phyloP scores from a whole-genome alignment of 176 grass and related monocot species.

The Triticum urartu region DNA sequence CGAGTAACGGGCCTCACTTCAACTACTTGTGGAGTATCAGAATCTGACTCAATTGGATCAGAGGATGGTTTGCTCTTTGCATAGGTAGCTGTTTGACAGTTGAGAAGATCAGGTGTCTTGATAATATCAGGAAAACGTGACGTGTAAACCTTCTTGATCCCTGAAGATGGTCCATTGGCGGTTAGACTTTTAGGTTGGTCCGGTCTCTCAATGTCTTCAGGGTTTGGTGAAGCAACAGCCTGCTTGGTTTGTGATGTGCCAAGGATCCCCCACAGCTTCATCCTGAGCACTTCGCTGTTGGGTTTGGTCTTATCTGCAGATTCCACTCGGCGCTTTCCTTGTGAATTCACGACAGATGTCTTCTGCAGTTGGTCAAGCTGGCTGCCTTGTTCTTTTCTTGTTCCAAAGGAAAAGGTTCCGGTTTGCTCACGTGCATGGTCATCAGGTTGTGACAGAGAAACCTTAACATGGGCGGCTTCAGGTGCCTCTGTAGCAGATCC shows the following conservation, averaged over 20 bases:
- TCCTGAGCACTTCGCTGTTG: slow-evolving; percentile 55
- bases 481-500: slow-evolving; percentile 41
- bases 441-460: slow-evolving; percentile 46
- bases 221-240: slow-evolving; percentile 39
- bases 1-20: slow-evolving; percentile 60
- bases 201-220: slow-evolving; percentile 28
- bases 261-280: slow-evolving; percentile 92
- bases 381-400: slow-evolving; percentile 43
- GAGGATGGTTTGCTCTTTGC: slow-evolving; percentile 53
- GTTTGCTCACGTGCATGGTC: slow-evolving; percentile 34
- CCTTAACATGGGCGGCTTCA: slow-evolving; percentile 34
- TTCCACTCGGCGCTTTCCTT: slow-evolving; percentile 26
- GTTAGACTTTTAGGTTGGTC: slow-evolving; percentile 43
- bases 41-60: slow-evolving; percentile 89
- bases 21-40: slow-evolving; percentile 64
- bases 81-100: slow-evolving; percentile 52
- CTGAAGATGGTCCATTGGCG: slow-evolving; percentile 34
- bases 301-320: slow-evolving; percentile 40
- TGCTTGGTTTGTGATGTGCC: slow-evolving; percentile 72
- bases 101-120: slow-evolving; percentile 44
- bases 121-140: slow-evolving; percentile 48
- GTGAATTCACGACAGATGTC: slow-evolving; percentile 39
- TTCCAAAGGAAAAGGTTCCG: slow-evolving; percentile 49
- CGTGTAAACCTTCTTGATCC: slow-evolving; percentile 48
- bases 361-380: slow-evolving; percentile 35